These are phyloP conservation scores for Verticillium klebahnii DNA, from an alignment of 2,329 filamentous ascomycete genomes.

Conservation along the genomic window DNA sequence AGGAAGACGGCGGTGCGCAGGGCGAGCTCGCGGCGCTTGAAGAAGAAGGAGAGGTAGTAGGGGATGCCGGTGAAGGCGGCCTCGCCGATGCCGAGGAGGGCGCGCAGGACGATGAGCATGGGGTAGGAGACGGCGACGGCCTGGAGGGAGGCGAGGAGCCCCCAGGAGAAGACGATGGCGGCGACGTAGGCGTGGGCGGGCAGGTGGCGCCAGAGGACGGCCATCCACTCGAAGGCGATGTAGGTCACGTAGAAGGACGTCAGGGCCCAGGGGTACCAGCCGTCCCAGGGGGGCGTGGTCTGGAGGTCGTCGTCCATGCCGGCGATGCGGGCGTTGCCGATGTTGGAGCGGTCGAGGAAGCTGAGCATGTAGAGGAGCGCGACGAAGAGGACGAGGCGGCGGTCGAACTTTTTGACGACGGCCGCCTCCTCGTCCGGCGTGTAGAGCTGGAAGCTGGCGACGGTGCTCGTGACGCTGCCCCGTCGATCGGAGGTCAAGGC, in stretches of 20 bases:
- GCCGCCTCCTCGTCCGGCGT: constrained; percentile 65
- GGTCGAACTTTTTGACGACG: constrained; percentile 72
- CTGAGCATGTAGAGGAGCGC: constrained; percentile 78
- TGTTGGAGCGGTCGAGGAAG: constrained; percentile 80
- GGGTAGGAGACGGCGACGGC: constrained; percentile 59
- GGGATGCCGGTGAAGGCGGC: constrained; percentile 62
- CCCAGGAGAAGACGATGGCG: constrained; percentile 71
- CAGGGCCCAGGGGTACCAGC: constrained; percentile 58
- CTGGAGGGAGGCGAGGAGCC: constrained; percentile 72
- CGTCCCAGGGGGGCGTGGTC: constrained; percentile 35
- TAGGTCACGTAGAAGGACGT: constrained; percentile 60
- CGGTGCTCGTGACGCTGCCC: constrained; percentile 22
- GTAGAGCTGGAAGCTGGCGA: constrained; percentile 36
- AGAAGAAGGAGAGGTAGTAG: constrained; percentile 62
- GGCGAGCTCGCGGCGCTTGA: constrained; percentile 67
- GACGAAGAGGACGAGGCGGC: constrained; percentile 73
- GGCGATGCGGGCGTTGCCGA: constrained; percentile 59
- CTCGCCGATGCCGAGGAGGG: constrained; percentile 58
- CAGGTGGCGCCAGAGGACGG: constrained; percentile 54
- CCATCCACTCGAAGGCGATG: constrained; percentile 62
- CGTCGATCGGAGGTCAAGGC: constrained; percentile 6
- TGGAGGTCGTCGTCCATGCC: constrained; percentile 60
- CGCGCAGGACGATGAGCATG: constrained; percentile 49
- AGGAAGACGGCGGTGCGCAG: constrained; percentile 84
- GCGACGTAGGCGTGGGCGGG: constrained; percentile 57